phyloP scores from a whole-genome alignment of 2,329 filamentous ascomycete species.

The Arthrobotrys sinensis region DNA sequence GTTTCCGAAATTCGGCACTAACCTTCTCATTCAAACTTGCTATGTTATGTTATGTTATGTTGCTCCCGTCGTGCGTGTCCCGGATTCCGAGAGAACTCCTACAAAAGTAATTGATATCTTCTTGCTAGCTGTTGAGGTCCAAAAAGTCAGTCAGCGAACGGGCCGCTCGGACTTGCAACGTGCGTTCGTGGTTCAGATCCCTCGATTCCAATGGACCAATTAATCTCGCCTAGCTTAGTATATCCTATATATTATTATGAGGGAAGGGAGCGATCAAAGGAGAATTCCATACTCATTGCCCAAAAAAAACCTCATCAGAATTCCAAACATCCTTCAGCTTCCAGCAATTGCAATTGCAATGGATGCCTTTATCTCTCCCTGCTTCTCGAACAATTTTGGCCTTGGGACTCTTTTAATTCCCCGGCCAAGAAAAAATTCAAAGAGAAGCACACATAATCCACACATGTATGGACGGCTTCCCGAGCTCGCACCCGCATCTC shows the following conservation, averaged over 20 bases:
- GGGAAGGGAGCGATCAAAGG: conserved; percentile 6
- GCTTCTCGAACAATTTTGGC: neutral
- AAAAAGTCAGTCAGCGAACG: conserved; percentile 7
- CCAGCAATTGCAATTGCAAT: neutral
- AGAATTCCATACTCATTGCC: conserved; percentile 9
- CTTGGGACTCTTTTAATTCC: no score
- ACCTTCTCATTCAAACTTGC: neutral
- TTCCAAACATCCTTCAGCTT: conserved; percentile 6
- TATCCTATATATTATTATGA: neutral
- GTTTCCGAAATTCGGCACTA: conserved; percentile 27
- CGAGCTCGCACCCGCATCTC: conserved; percentile 4
- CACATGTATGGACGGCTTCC: neutral
- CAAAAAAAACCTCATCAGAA: neutral
- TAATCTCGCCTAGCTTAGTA: conserved; percentile 7
- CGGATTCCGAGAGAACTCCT: conserved; percentile 34
- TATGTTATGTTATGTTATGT: neutral
- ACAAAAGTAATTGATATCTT: neutral
- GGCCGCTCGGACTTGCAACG: conserved; percentile 14
- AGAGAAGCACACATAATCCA: neutral
- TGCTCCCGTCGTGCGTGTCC: neutral
- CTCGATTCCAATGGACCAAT: conserved; percentile 27
- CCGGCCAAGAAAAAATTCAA: conserved; percentile 1
- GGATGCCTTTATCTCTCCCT: neutral
- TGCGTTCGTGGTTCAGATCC: conserved; percentile 8
- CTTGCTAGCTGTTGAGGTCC: neutral